Conservation (phyloP, 1,139 yeast species). For the Magnusiomyces paraingens region DNA sequence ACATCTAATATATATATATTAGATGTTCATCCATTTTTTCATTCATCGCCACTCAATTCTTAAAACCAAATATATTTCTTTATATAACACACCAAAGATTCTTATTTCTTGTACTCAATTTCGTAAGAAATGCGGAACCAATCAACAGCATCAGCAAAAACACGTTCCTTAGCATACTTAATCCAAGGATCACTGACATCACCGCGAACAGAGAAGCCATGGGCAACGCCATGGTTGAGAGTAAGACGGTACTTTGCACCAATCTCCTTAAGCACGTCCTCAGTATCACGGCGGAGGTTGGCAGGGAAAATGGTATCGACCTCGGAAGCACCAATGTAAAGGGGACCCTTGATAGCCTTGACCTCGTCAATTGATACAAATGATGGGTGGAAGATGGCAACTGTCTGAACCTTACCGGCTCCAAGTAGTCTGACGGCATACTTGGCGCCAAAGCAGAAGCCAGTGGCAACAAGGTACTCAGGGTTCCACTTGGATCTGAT, state of each 20-base stretch:
- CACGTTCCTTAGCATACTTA: slow-evolving; percentile 64
- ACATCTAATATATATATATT: too few species aligned
- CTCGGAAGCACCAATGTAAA: slow-evolving; percentile 68
- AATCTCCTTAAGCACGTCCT: slow-evolving; percentile 45
- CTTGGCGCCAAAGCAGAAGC: slow-evolving; percentile 85
- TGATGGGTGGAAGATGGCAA: slow-evolving; percentile 79
- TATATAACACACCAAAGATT: too few species aligned
- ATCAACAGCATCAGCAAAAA: slow-evolving; percentile 50
- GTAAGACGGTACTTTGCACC: slow-evolving; percentile 47
- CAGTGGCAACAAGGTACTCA: slow-evolving; percentile 52
- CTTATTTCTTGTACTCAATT: neutral
- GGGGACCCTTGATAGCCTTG: slow-evolving; percentile 50
- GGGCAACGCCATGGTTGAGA: slow-evolving; percentile 54
- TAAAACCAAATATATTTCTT: too few species aligned
- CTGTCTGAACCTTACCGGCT: slow-evolving; percentile 46
- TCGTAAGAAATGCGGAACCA: slow-evolving; percentile 38
- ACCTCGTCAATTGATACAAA: slow-evolving; percentile 59
- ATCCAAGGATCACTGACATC: slow-evolving; percentile 50
- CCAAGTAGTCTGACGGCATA: slow-evolving; percentile 50
- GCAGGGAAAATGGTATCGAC: slow-evolving; percentile 53
- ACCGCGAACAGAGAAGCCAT: slow-evolving; percentile 76
- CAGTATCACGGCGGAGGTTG: slow-evolving; percentile 60
- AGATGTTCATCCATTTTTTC: too few species aligned
- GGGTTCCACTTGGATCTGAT: slow-evolving; percentile 39
- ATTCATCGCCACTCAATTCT: too few species aligned